phyloP scores from a whole-genome alignment of 768 basidiomycete species.

The Termitomyces sp. region DNA sequence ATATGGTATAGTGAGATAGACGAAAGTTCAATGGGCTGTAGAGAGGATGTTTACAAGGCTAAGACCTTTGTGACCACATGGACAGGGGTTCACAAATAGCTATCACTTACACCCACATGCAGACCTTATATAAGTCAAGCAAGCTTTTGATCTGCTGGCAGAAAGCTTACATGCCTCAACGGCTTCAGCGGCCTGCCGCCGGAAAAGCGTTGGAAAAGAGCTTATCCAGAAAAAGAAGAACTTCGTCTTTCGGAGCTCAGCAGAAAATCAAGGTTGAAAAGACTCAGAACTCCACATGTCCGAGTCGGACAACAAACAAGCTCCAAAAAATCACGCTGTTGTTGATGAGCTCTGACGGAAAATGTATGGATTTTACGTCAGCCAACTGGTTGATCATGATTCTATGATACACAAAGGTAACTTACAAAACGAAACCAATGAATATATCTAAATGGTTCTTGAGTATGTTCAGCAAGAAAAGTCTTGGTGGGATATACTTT shows the following conservation, averaged over 20 bases:
- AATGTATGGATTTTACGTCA: neutral
- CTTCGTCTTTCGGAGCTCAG: neutral
- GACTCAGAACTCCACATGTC: neutral
- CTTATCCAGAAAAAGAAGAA: neutral
- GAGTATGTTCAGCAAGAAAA: neutral
- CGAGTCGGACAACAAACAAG: neutral
- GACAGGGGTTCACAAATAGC: neutral
- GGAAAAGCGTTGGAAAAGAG: neutral
- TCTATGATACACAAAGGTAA: neutral
- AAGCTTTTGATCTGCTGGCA: neutral
- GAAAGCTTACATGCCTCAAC: neutral
- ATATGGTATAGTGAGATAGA: neutral
- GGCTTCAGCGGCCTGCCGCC: neutral
- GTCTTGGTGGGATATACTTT: constrained; percentile 1
- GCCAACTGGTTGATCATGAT: neutral
- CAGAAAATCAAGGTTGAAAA: neutral
- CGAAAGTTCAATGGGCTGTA: neutral
- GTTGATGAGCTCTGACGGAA: neutral
- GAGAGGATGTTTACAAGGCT: neutral
- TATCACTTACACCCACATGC: neutral
- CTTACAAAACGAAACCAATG: neutral
- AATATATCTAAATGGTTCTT: neutral
- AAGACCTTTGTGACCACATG: neutral
- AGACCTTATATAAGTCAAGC: neutral
- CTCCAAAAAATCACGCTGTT: neutral